Conservation (phyloP, 441 rosid genomes). For the Erysimum cheiri region DNA sequence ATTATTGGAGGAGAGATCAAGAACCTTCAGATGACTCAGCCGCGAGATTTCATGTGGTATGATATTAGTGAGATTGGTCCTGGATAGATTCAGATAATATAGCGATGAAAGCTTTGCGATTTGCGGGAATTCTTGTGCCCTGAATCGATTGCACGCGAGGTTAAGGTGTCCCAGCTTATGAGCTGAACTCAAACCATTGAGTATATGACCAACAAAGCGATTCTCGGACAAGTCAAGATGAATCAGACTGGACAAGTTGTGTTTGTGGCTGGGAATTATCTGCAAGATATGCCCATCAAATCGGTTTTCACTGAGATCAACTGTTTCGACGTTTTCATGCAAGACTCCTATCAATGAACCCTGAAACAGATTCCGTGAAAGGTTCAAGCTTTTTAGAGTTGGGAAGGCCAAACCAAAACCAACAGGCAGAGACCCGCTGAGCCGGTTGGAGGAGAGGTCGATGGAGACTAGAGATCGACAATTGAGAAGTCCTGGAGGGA, state of each 20-base stretch:
- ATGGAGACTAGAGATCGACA: slow-evolving; percentile 65
- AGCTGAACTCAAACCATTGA: slow-evolving; percentile 57
- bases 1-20: slow-evolving; percentile 85
- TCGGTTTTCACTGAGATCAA: slow-evolving; percentile 83
- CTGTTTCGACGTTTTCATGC: slow-evolving; percentile 54
- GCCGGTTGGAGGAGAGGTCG: slow-evolving; percentile 80
- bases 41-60: slow-evolving; percentile 62
- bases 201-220: slow-evolving; percentile 76
- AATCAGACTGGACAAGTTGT: slow-evolving; percentile 64
- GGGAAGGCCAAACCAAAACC: slow-evolving; percentile 74
- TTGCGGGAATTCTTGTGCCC: slow-evolving; percentile 60
- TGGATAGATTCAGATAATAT: slow-evolving; percentile 78
- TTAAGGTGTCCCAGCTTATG: slow-evolving; percentile 67
- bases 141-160: slow-evolving; percentile 81
- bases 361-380: slow-evolving; percentile 71
- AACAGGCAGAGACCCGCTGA: slow-evolving; percentile 67
- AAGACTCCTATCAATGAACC: slow-evolving; percentile 71
- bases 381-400: slow-evolving; percentile 64
- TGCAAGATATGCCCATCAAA: slow-evolving; percentile 82
- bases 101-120: slow-evolving; percentile 55
- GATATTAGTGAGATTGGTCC: slow-evolving; percentile 59
- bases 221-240: slow-evolving; percentile 88
- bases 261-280: slow-evolving; percentile 55
- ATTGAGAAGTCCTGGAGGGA: slow-evolving; percentile 61
- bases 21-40: slow-evolving; percentile 57